A percentile compares a stretch with the other conserved stretches of the same genome.
phyloP scores from a whole-genome alignment of 2,329 filamentous ascomycete species.

The Talaromyces sp. region DNA sequence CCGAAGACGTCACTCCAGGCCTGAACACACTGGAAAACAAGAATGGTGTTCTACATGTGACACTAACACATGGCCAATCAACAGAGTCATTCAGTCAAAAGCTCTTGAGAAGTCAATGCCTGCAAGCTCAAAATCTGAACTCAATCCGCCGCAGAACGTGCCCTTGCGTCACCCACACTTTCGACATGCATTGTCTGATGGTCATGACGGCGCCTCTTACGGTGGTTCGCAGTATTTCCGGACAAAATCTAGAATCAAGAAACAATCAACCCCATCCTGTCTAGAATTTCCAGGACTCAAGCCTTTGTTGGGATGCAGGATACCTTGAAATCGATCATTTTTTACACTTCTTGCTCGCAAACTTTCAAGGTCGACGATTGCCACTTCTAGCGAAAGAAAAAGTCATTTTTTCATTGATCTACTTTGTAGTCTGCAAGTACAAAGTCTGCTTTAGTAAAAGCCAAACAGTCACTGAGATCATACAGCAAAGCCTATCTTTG shows the following conservation, averaged over 20 bases:
- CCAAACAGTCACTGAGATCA: background rate
- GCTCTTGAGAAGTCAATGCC: background rate
- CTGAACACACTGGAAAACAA: background rate
- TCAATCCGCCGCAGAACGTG: background rate
- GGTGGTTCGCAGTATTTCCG: background rate
- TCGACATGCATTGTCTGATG: background rate
- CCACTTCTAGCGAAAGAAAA: background rate
- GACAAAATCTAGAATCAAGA: background rate
- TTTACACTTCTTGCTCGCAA: background rate
- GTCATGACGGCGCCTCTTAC: background rate
- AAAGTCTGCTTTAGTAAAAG: background rate
- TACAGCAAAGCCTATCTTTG: background rate
- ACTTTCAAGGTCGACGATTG: background rate
- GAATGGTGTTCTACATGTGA: background rate
- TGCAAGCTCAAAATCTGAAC: background rate
- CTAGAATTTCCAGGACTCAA: background rate
- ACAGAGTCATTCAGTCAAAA: background rate
- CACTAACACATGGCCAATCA: background rate
- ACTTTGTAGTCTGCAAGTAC: background rate
- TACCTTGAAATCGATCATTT: background rate
- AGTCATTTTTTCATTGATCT: background rate
- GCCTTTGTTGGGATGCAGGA: background rate
- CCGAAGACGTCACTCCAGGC: background rate
- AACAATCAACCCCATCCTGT: background rate
- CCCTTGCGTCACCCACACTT: background rate